Evolutionary conservation across 140 eudicot genomes (phyloP).

Genomic region (Bidens hawaiensis): DNA sequence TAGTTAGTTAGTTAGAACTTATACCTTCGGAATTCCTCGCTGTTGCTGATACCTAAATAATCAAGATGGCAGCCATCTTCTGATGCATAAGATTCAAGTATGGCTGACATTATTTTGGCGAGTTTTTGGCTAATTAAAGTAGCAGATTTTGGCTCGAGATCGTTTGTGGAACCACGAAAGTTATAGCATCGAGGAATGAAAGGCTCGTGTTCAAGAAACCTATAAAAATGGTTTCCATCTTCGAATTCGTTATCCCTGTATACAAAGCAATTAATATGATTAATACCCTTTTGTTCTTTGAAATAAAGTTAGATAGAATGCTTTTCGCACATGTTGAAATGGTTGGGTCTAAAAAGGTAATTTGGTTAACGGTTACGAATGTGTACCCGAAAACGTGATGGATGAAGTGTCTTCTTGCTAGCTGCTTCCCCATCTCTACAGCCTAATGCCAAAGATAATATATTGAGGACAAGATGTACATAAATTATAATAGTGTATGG

Average conservation of each 20-base stretch:
- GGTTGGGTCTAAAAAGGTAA: no score
- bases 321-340: no score
- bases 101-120: constrained; percentile 69
- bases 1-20: neutral
- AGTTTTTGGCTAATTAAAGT: constrained; percentile 50
- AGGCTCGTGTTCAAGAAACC: constrained; percentile 90
- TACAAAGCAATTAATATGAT: constrained; percentile 5
- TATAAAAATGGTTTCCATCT: constrained; percentile 80
- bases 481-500: neutral
- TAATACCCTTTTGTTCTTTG: neutral
- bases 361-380: no score
- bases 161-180: constrained; percentile 63
- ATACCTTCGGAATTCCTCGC: constrained; percentile 95
- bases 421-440: constrained; percentile 70
- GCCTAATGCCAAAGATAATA: constrained; percentile 46
- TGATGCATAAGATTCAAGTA: constrained; percentile 83
- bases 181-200: constrained; percentile 72
- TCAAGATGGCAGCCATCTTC: constrained; percentile 60
- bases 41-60: constrained; percentile 77
- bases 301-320: no score
- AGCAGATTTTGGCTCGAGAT: constrained; percentile 67
- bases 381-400: constrained; percentile 83
- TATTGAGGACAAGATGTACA: constrained; percentile 15
- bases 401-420: constrained; percentile 75
- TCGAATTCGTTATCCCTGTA: constrained; percentile 74